Conservation (phyloP, 2,329 filamentous ascomycete genomes). For the Xylariaceae sp. region DNA sequence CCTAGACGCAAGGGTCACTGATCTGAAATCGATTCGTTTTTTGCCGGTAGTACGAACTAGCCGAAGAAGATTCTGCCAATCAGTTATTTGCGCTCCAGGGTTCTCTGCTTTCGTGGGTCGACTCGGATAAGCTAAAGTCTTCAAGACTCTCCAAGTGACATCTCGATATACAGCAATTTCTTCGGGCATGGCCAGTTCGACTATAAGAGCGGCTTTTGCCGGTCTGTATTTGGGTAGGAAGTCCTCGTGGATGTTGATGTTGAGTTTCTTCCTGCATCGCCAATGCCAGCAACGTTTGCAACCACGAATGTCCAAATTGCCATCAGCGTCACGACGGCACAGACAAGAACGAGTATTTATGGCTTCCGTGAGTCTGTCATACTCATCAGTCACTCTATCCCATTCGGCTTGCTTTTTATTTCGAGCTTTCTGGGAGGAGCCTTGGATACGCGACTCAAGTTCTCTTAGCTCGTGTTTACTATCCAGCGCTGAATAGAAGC, state of each 20-base stretch:
- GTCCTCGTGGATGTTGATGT: conserved; percentile 45
- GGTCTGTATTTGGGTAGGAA: conserved; percentile 37
- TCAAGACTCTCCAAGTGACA: conserved; percentile 44
- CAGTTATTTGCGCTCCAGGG: no score
- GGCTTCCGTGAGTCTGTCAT: conserved; percentile 29
- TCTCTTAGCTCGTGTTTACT: not conserved
- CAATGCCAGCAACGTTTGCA: conserved; percentile 42
- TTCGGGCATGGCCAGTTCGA: conserved; percentile 45
- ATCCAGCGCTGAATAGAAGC: no score
- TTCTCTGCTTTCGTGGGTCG: conserved; percentile 7
- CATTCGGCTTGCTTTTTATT: not conserved
- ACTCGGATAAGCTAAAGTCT: conserved; percentile 28
- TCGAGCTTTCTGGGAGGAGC: not conserved
- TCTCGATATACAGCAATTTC: conserved; percentile 46
- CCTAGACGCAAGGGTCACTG: conserved; percentile 27
- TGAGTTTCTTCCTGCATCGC: conserved; percentile 32
- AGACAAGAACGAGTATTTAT: conserved; percentile 30
- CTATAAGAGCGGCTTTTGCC: conserved; percentile 40
- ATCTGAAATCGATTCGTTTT: no score
- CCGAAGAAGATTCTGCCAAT: no score
- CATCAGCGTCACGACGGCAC: conserved; percentile 20
- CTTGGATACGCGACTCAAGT: not conserved
- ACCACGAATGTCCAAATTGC: conserved; percentile 25
- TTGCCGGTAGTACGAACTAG: no score
- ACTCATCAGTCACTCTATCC: not conserved